Conservation (phyloP, 805 yeast genomes). For the Brettanomyces bruxellensis region DNA sequence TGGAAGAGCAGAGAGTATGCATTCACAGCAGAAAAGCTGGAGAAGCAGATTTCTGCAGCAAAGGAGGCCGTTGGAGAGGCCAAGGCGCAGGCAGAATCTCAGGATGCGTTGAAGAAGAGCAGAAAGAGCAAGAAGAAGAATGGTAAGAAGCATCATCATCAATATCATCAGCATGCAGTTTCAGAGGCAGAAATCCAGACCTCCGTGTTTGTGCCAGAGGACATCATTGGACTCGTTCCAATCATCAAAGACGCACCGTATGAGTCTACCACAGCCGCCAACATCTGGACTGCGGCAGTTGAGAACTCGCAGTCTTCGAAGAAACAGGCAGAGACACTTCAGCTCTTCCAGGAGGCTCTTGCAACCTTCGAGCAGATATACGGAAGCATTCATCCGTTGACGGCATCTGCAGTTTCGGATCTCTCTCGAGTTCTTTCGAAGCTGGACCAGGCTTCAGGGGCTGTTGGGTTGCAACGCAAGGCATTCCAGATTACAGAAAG, state of each 20-base stretch:
- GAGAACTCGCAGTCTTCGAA: constrained; percentile 24
- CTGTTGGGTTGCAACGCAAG: constrained; percentile 57
- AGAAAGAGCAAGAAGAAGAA: constrained; percentile 23
- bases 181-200: constrained; percentile 4
- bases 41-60: constrained; percentile 17
- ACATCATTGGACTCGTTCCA: constrained; percentile 65
- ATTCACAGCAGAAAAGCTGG: constrained; percentile 36
- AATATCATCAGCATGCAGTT: constrained; percentile 13
- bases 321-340: constrained; percentile 45
- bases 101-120: constrained; percentile 9
- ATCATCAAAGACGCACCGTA: constrained; percentile 63
- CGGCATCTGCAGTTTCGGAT: constrained; percentile 58
- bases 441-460: constrained; percentile 44
- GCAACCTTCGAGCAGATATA: constrained; percentile 73
- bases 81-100: constrained; percentile 13
- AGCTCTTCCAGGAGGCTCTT: constrained; percentile 60
- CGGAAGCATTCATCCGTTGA: constrained; percentile 72
- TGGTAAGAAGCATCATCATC: constrained; percentile 8
- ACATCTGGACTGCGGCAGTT: constrained; percentile 60
- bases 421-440: constrained; percentile 63
- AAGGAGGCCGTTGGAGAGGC: constrained; percentile 17
- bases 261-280: constrained; percentile 61
- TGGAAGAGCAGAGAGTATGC: constrained; percentile 49
- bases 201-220: constrained; percentile 47
- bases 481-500: constrained; percentile 73